Base-by-base conservation (phyloP, 2,329 filamentous ascomycete genomes). In the Botryotinia calthae region DNA sequence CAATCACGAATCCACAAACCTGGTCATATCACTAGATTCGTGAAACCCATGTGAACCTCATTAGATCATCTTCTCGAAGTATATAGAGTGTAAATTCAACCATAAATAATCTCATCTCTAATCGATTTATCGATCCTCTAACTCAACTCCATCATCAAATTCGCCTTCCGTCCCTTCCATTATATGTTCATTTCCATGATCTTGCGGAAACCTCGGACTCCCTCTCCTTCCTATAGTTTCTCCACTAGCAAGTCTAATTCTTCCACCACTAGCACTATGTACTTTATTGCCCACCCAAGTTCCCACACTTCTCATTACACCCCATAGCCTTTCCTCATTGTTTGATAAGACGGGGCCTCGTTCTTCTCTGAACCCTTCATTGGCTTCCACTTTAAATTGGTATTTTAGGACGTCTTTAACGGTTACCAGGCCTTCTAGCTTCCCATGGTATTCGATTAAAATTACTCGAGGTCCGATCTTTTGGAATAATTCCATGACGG, bases 331-430 rank as follows among this genome's bases (percentile, higher is more conserved):
- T 79, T 94, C 91, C 79, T 93, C 88, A 6, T 85, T 83, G 73
- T 89, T 87, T 48, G 85, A 82, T 71, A 88, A 82, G 40, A 76
- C 79, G 12, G 84, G 82, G 62, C 86, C 84, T 58, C 70, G 44
- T 48, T 72, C 70, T 73, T 91, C 88, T 73, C 88, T 87, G 6
- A 88, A 89, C 78, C 93, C 90, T 82, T 96, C 94, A 59, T 92
- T 89, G 14, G 93, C 93, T 82, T 99, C 96, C 0, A 93, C 93
- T 84, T 96, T 97, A 87, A 98, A 97, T 82, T 99, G 95, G 80
- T 97, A 98, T 81, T 96, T 97, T 72, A 99, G 84, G 77, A 96
- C 98, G 81, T 99, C 96, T 82, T 99, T 99, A 75, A 98, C 93
- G 0, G 96, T 99, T 0, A 99, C 93, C 0, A 99, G 86, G 0